These are phyloP conservation scores for Pleodorina starrii DNA, from an alignment of 139 green algal species.

Conservation along the genomic window DNA sequence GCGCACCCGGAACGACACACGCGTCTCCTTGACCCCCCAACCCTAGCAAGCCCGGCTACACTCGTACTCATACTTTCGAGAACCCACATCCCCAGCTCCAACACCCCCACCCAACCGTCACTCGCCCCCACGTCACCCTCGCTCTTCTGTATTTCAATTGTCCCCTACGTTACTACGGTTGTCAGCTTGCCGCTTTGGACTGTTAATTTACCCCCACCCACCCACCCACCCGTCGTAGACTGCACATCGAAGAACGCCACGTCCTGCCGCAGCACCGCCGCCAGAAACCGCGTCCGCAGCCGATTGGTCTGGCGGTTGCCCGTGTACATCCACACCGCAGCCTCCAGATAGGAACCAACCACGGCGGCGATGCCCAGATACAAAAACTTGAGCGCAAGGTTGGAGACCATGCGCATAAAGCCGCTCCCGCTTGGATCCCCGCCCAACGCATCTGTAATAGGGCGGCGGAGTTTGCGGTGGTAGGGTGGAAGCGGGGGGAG, in stretches of 20 bases:
- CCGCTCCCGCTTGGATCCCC: neutral
- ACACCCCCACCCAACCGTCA: neutral
- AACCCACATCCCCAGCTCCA: too few relatives aligned
- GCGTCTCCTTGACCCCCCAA: too few relatives aligned
- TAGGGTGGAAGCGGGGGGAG: too few relatives aligned
- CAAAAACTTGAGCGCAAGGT: conserved; percentile 74
- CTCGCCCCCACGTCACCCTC: neutral
- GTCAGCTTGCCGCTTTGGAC: too few relatives aligned
- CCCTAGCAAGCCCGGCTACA: too few relatives aligned
- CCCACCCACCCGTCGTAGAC: conserved; percentile 62
- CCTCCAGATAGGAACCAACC: conserved; percentile 64
- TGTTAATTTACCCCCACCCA: neutral
- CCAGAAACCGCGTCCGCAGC: conserved; percentile 66
- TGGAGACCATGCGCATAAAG: conserved; percentile 43
- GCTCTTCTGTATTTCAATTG: too few relatives aligned
- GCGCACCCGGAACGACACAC: too few relatives aligned
- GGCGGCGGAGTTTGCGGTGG: too few relatives aligned
- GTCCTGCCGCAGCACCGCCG: conserved; percentile 85
- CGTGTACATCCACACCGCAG: conserved; percentile 38
- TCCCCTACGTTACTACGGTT: too few relatives aligned
- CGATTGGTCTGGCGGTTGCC: conserved; percentile 63
- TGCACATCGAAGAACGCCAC: conserved; percentile 88
- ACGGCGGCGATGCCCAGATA: conserved; percentile 75
- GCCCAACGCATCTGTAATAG: conserved; percentile 1
- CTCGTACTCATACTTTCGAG: too few relatives aligned